phyloP scores from a whole-genome alignment of 306 rosid genomes.

The Castanea mollissima region DNA sequence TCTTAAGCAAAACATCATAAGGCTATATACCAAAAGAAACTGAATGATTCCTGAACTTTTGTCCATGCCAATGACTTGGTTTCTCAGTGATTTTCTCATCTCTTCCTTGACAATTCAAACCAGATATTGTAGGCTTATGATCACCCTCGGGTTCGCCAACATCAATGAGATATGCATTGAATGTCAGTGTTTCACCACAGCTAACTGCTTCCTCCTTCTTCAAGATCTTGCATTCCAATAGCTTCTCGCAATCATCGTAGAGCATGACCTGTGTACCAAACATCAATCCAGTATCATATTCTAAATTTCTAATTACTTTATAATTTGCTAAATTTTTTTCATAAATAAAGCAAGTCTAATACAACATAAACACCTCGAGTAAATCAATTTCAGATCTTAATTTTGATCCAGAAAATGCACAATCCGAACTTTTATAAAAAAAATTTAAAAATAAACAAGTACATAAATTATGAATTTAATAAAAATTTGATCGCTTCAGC shows the following conservation, averaged over 20 bases:
- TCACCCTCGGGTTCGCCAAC: constrained; percentile 48
- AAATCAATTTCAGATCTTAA: too few species aligned
- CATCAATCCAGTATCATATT: too few species aligned
- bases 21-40: constrained; percentile 7
- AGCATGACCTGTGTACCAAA: constrained; percentile 45
- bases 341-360: too few species aligned
- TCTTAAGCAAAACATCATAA: background rate
- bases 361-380: too few species aligned
- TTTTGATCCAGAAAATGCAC: too few species aligned
- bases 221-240: constrained; percentile 64
- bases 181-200: constrained; percentile 50
- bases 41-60: constrained; percentile 1
- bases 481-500: too few species aligned
- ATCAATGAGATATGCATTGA: constrained; percentile 53
- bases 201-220: constrained; percentile 58
- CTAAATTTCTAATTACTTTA: too few species aligned
- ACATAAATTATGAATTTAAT: too few species aligned
- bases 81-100: constrained; percentile 12
- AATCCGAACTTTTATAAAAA: too few species aligned
- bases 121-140: constrained; percentile 26
- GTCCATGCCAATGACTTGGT: constrained; percentile 2
- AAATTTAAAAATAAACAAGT: too few species aligned
- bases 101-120: constrained; percentile 28
- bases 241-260: constrained; percentile 64
- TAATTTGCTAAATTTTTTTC: too few species aligned